These are phyloP conservation scores for Paulownia fortunei DNA, from an alignment of 257 asterid genomes.

Conservation along the genomic window DNA sequence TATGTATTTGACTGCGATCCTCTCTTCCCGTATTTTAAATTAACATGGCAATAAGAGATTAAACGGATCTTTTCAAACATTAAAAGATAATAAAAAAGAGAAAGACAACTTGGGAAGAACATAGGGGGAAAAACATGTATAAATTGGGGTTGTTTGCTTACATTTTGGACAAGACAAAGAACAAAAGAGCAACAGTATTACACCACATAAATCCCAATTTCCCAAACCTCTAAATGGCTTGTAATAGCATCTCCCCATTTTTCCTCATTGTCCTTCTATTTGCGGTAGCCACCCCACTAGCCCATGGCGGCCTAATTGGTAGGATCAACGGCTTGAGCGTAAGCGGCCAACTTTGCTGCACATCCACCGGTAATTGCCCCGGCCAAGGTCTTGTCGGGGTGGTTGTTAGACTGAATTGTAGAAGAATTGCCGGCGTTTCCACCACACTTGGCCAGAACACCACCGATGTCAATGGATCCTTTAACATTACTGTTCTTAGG, in stretches of 20 bases:
- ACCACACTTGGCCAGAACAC: background rate
- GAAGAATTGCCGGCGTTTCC: background rate
- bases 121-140: too few relatives aligned
- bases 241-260: background rate
- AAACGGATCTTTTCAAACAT: too few relatives aligned
- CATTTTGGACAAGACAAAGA: background rate
- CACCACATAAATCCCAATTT: too few relatives aligned
- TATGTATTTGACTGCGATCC: too few relatives aligned
- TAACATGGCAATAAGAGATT: too few relatives aligned
- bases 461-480: background rate
- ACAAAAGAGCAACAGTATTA: too few relatives aligned
- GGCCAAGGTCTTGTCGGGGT: background rate
- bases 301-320: too few relatives aligned
- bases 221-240: too few relatives aligned
- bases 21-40: too few relatives aligned
- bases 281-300: background rate
- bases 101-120: too few relatives aligned
- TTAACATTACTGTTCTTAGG: background rate
- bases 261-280: background rate
- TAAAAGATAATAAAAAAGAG: too few relatives aligned
- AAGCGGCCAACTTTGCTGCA: background rate
- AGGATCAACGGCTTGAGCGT: background rate
- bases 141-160: background rate
- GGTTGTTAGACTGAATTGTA: background rate
- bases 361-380: conserved; percentile 12